Evolutionary conservation across 345 rosid genomes (phyloP).

Genomic region (Rubroshorea leprosula): DNA sequence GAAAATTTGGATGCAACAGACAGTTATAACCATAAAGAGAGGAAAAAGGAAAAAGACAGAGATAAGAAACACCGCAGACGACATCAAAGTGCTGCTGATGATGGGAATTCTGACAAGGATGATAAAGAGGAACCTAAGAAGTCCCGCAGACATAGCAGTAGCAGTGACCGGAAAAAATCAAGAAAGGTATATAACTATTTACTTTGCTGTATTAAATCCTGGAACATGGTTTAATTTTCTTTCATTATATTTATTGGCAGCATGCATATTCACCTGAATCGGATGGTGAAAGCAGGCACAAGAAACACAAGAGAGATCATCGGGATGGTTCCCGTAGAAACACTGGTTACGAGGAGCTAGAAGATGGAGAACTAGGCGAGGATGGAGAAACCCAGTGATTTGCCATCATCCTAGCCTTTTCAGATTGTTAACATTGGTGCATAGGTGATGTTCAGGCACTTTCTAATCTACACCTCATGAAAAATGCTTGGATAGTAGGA

Average conservation of each 20-base stretch:
- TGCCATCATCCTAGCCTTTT: too few relatives aligned
- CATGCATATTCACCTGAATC: slow-evolving; percentile 78
- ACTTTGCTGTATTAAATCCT: background rate
- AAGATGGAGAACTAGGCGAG: slow-evolving; percentile 95
- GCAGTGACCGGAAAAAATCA: slow-evolving; percentile 77
- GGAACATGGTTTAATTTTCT: slow-evolving; percentile 1
- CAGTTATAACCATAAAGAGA: slow-evolving; percentile 56
- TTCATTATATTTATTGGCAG: slow-evolving; percentile 33
- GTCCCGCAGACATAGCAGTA: slow-evolving; percentile 80
- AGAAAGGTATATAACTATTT: slow-evolving; percentile 70
- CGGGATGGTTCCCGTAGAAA: slow-evolving; percentile 59
- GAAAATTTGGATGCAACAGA: slow-evolving; percentile 85
- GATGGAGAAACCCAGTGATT: slow-evolving; percentile 74
- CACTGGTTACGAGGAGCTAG: slow-evolving; percentile 72
- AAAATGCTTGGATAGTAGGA: too few relatives aligned
- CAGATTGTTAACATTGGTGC: too few relatives aligned
- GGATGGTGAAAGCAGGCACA: slow-evolving; percentile 70
- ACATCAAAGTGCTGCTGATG: slow-evolving; percentile 64
- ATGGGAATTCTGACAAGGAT: slow-evolving; percentile 75
- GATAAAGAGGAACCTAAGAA: slow-evolving; percentile 70
- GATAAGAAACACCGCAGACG: slow-evolving; percentile 76
- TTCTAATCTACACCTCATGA: too few relatives aligned
- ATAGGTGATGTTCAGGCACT: too few relatives aligned
- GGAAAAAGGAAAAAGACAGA: slow-evolving; percentile 73
- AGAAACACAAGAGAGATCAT: slow-evolving; percentile 71